These are phyloP conservation scores for Amanita pseudoporphyria DNA, from an alignment of 768 basidiomycete species.

Conservation along the genomic window DNA sequence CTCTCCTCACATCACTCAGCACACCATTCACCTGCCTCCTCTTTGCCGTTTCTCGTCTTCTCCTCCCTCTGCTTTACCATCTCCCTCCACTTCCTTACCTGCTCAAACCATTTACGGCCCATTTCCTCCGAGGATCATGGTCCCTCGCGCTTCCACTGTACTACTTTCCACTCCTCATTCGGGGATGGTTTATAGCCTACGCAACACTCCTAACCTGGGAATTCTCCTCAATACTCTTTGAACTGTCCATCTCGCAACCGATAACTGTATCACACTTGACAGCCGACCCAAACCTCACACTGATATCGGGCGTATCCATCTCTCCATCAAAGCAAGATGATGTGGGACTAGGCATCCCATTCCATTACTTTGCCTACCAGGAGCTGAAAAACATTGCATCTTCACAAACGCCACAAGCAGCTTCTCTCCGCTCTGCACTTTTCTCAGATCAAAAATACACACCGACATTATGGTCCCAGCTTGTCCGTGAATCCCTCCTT, in stretches of 20 bases:
- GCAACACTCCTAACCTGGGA: conserved; percentile 56
- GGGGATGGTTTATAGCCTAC: conserved; percentile 41
- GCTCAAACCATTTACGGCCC: conserved; percentile 52
- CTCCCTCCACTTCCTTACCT: conserved; percentile 41
- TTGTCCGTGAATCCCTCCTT: conserved; percentile 50
- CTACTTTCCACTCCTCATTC: conserved; percentile 33
- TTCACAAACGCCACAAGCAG: conserved; percentile 29
- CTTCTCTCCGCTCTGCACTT: conserved; percentile 39
- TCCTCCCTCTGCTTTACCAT: conserved; percentile 42
- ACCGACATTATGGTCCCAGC: conserved; percentile 52
- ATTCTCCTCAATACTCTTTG: conserved; percentile 49
- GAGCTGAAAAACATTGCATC: conserved; percentile 47
- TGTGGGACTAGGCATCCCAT: conserved; percentile 23
- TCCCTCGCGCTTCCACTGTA: conserved; percentile 39
- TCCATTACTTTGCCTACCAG: conserved; percentile 56
- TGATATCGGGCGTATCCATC: conserved; percentile 55
- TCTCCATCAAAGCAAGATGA: conserved; percentile 24
- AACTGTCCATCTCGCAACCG: conserved; percentile 47
- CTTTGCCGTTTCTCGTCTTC: conserved; percentile 37
- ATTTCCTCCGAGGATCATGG: conserved; percentile 52
- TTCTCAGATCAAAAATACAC: conserved; percentile 63
- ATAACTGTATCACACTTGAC: conserved; percentile 33
- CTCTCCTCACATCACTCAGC: conserved; percentile 30
- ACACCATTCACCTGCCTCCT: conserved; percentile 27
- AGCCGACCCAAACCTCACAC: conserved; percentile 41